phyloP scores from a whole-genome alignment of 2,329 filamentous ascomycete species.

The Coniochaeta sp. region DNA sequence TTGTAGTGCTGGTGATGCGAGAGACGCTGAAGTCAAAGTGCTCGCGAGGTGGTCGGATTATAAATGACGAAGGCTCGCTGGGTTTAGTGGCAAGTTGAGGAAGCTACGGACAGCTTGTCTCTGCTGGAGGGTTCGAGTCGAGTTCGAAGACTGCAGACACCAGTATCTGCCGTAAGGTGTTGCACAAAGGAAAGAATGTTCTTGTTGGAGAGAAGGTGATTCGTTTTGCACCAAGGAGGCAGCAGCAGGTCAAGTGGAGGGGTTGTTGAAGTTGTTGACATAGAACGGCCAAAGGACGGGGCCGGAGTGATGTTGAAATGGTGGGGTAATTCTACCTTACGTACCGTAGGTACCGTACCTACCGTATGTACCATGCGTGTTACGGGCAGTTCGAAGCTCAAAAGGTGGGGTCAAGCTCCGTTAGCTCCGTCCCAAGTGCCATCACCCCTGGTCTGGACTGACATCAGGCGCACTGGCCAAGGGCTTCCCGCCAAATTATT shows the following conservation, averaged over 20 bases:
- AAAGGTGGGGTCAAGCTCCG: neutral
- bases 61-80: neutral
- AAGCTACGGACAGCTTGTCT: neutral
- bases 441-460: neutral
- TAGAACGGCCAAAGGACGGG: neutral
- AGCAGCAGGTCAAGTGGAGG: neutral
- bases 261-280: neutral
- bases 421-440: neutral
- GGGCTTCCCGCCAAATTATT: neutral
- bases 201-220: neutral
- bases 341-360: too few species aligned
- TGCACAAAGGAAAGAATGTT: neutral
- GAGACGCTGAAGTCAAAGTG: neutral
- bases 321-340: neutral
- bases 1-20: neutral
- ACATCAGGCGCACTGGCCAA: neutral
- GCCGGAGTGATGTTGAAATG: neutral
- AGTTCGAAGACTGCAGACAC: neutral
- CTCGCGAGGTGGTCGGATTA: neutral
- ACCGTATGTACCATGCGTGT: too few species aligned
- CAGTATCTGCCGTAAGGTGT: neutral
- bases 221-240: neutral
- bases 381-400: too few species aligned
- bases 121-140: neutral
- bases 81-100: neutral